Evolutionary conservation across 2,329 filamentous ascomycete species (phyloP).

Genomic region (Aspergillus sp.): DNA sequence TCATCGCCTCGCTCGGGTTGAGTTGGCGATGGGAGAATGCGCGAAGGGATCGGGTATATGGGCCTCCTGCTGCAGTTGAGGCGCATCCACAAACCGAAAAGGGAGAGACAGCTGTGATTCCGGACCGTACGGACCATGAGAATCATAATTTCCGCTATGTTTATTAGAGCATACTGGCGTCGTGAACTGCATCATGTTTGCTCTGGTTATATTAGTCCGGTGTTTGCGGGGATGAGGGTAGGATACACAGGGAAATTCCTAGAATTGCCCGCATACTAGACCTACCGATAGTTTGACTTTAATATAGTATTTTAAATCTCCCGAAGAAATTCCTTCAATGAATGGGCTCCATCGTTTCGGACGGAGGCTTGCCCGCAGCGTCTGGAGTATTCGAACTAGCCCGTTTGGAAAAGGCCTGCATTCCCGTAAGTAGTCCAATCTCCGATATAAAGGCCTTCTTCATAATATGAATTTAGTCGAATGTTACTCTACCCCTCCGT

Average conservation of each 20-base stretch:
- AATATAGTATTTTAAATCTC: no score
- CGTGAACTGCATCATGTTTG: no score
- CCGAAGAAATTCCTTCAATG: no score
- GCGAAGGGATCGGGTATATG: neutral
- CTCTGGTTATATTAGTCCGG: no score
- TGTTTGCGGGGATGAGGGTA: no score
- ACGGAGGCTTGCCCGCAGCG: neutral
- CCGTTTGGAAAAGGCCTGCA: neutral
- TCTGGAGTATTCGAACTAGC: neutral
- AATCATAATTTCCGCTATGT: neutral
- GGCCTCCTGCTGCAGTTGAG: neutral
- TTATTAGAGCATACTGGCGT: neutral
- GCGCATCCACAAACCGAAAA: neutral
- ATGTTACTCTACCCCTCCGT: neutral
- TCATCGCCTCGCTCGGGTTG: neutral
- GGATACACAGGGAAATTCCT: no score
- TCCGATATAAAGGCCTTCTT: neutral
- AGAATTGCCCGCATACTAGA: no score
- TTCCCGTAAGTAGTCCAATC: neutral
- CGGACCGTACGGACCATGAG: neutral
- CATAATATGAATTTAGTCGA: neutral
- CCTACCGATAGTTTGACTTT: no score
- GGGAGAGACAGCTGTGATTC: neutral
- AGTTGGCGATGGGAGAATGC: neutral
- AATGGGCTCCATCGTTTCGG: no score